Conservation (phyloP, 371 early-diverging fungal species). For the Mortierella sp. region DNA sequence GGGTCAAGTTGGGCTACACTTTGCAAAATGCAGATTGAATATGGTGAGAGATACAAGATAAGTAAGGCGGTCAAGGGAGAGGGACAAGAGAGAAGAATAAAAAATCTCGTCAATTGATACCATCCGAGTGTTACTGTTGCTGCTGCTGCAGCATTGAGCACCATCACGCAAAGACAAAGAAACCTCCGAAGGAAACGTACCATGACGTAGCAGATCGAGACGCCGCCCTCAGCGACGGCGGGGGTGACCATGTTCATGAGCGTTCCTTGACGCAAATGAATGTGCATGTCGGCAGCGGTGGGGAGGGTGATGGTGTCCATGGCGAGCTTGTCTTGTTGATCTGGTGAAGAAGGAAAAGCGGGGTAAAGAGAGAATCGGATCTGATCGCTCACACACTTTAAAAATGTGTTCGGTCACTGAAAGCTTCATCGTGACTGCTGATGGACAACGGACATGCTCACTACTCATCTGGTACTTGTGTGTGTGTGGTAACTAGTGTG, state of each 20-base stretch:
- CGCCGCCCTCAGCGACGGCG: conserved; percentile 85
- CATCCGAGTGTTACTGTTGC: neutral
- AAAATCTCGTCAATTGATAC: neutral
- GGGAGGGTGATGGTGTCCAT: conserved; percentile 66
- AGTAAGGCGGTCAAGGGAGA: neutral
- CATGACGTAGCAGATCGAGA: conserved; percentile 95
- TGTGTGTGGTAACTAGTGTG: neutral
- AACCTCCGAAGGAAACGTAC: conserved; percentile 60
- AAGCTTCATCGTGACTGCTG: conserved; percentile 1
- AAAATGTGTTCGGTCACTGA: neutral
- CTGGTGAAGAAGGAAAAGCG: conserved; percentile 1
- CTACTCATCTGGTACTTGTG: neutral
- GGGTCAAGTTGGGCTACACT: conserved; percentile 91
- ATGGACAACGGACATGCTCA: neutral
- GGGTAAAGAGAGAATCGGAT: conserved; percentile 4
- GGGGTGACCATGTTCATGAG: conserved; percentile 95
- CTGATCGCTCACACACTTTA: neutral
- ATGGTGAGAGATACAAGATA: neutral
- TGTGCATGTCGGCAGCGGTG: conserved; percentile 92
- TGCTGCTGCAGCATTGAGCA: neutral
- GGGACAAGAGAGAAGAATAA: too few species aligned
- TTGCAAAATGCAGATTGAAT: neutral
- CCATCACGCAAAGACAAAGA: neutral
- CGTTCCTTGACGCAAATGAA: conserved; percentile 94
- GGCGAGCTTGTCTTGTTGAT: neutral